Evolutionary conservation across 1,284 basidiomycete species (phyloP), one percentile per base, ranked within the genome.

Genomic region (Polyporus tsugae): DNA sequence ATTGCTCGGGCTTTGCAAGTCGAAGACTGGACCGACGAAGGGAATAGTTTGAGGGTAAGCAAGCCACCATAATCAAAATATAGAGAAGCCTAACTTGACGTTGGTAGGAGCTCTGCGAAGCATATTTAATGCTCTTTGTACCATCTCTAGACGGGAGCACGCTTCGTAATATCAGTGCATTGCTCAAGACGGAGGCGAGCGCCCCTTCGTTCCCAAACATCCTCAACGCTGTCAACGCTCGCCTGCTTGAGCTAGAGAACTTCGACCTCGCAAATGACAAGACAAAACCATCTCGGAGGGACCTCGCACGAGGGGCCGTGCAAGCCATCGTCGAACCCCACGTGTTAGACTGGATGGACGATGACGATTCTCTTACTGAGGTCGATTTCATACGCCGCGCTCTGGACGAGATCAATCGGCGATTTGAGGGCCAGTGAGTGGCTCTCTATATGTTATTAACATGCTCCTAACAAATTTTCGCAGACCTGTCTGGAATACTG

Each of bases 271-370:
- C n/a, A 4, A 19, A 39, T 6, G 3, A 38, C 38, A n/a, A 33
- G 15, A 22, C 64, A 55, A 41, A 25, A 25, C 17, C 38, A 3
- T 33, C 46, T 2, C 68, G 82, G 82, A 76, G 78, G 44, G 66
- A 64, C 46, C 66, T 72, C 13, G 73, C 84, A 1, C 76, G 74
- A 41, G 67, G 63, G 6, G 62, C 73, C 2, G 74, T 87, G 2
- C 77, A 82, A 71, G 75, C 75, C 0, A 77, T 89, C 44, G 76
- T 85, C 25, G 74, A 80, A 62, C 83, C 84, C 17, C 80, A 82
- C 58, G 76, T 81, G 3, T 72, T 85, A 7, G 73, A 79, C 11
- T 88, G 86, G 87, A 84, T 84, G 80, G 82, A 83, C 33, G 82
- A 84, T 57, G 83, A 85, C 53, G 77, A 79, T 44, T 72, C 75